Base-by-base conservation (phyloP, 2,329 filamentous ascomycete species). In the Plectosphaerella plurivora region DNA sequence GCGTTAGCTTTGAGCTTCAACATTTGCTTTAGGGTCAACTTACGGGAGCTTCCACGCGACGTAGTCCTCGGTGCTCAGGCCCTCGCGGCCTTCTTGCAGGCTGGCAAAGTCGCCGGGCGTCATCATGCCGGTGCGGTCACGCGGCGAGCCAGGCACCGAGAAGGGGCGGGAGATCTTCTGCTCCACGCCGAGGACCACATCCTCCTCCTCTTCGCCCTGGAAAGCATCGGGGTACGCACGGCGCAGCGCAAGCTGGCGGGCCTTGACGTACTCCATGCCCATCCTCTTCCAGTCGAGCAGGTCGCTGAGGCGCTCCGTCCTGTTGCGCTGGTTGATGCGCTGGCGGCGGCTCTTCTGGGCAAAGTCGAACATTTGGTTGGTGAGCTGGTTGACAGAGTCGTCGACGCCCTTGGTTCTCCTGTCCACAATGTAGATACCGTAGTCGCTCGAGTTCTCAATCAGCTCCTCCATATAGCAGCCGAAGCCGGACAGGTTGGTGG, bases 401-500 rank as follows among this genome's bases (percentile, higher is more conserved):
- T 99, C 94, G 1, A 99, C 88, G 25, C 92, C 93, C 81, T 97
- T 97, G 74, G 84, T 88, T 47, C 94, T 86, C 52, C 94, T 89
- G 68, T 99, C 94, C 45, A 99, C 92, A 69, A 99, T 97, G 77
- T 97, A 97, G 72, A 99, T 97, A 60, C 94, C 94, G 66, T 99
- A 97, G 71, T 99, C 94, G 59, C 88, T 89, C 41, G 93, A 95
- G 72, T 97, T 97, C 73, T 97, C 93, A 60, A 99, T 97, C 60
- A 97, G 75, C 72, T 97, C 94, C 71, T 99, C 94, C 94, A 99
- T 99, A 72, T 99, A 97, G 73, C 94, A 97, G 48, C 94, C 94
- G 65, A 99, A 99, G 18, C 94, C 94, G 7, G 94, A 97, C 45
- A 99, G 76, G 71, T 99, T 99, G 25, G 93, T 97, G 11, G 94